Base-by-base conservation (phyloP, 1,139 yeast genomes). In the Dujonia santamariae region DNA sequence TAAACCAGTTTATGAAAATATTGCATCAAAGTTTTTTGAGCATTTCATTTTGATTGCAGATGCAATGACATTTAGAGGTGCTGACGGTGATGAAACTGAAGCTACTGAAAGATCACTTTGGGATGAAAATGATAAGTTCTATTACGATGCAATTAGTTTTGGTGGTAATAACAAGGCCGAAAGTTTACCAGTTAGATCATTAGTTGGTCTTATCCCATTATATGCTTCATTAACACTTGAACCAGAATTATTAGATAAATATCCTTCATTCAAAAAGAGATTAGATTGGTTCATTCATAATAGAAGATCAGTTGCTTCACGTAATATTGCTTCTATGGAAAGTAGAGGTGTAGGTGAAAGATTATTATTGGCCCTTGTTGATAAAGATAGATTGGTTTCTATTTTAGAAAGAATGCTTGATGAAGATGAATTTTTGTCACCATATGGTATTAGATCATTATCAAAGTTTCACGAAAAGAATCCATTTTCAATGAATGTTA, bases 11-110 rank as follows among this genome's bases (percentile, higher is more conserved):
- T 90, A 90, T 59, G 97, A 90, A 61, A 94, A 88, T 55, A 86
- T 88, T 60, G 97, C 97, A 2, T 84, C 95, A 37, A 90, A 90
- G 61, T 90, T 90, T 61, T 88, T 90, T 63, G 97, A 90, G 63
- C 97, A 90, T 61, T 90, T 88, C 59, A 66, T 90, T 42, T 71
- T 88, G 53, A 90, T 90, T 66, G 90, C 96, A 28, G 97, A 90
- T 61, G 96, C 97, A 19, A 85, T 90, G 95, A 80, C 95, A 14
- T 86, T 78, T 59, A 61, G 78, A 42, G 68, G 75, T 37, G 77
- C 77, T 18, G 64, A 60, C 20, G 54, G 54, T 34, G 74, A 67
- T 16, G 67, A 63, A 13, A 65, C 62, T 20, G 62, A 58, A 26
- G 68, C 77, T 15, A 63, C 76, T 11, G 75, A 70, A 32, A 79